Percentiles rank a stretch among this genome's conserved stretches.
Conservation (phyloP, 176 grass and related monocot genomes). For the Miscanthus lutarioriparius region DNA sequence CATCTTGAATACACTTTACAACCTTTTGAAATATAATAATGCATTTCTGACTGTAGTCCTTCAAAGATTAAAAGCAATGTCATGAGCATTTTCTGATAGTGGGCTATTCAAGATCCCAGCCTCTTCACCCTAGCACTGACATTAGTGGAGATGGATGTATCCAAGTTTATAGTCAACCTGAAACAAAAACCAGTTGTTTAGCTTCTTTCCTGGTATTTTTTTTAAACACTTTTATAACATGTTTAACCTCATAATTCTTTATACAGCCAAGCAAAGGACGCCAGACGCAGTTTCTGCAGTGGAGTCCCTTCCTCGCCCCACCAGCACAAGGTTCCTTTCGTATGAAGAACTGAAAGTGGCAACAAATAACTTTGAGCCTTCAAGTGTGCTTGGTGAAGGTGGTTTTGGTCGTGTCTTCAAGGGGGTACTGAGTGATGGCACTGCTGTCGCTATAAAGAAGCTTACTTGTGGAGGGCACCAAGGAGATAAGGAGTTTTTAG, state of each 20-base stretch:
- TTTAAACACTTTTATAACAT: not conserved
- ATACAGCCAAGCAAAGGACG: conserved; percentile 67
- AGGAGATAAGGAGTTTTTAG: conserved; percentile 95
- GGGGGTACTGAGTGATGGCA: conserved; percentile 80
- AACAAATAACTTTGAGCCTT: conserved; percentile 86
- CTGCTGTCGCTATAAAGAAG: conserved; percentile 96
- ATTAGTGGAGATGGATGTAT: not conserved
- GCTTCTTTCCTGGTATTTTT: conserved; percentile 7
- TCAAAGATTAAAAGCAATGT: not conserved
- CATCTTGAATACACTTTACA: conserved; percentile 7
- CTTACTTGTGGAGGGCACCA: conserved; percentile 88
- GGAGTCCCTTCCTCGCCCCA: conserved; percentile 75
- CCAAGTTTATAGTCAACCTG: not conserved
- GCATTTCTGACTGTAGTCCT: conserved; percentile 20
- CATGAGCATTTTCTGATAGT: not conserved
- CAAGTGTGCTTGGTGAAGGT: conserved; percentile 88
- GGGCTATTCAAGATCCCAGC: not conserved
- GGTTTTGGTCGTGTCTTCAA: conserved; percentile 97
- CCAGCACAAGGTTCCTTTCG: conserved; percentile 83
- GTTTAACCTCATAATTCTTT: conserved; percentile 20
- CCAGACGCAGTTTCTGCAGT: conserved; percentile 75
- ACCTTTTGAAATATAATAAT: conserved; percentile 22
- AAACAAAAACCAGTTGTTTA: conserved; percentile 18
- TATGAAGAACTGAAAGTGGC: conserved; percentile 92
- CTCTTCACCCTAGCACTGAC: not conserved